phyloP scores from a whole-genome alignment of 1,284 basidiomycete species.

The Pascua sp. region DNA sequence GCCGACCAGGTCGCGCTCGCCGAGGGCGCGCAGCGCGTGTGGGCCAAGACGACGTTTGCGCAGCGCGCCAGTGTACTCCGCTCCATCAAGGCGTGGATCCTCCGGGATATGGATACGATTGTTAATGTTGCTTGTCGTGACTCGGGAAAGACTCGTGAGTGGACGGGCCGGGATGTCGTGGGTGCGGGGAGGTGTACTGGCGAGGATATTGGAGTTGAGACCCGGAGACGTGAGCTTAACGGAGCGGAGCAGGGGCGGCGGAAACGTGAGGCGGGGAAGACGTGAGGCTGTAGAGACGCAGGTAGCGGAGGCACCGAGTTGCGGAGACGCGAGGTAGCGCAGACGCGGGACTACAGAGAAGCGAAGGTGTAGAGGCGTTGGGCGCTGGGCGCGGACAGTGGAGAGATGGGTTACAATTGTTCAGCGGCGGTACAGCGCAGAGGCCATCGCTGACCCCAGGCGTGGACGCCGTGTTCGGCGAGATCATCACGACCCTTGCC shows the following conservation, averaged over 20 bases:
- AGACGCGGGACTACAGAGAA: too few relatives aligned
- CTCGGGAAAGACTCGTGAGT: conserved; percentile 90
- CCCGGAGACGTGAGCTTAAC: not conserved
- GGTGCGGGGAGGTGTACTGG: too few relatives aligned
- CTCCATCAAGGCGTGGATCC: conserved; percentile 83
- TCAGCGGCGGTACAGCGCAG: too few relatives aligned
- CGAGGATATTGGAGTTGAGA: not conserved
- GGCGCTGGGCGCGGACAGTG: too few relatives aligned
- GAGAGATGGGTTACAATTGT: too few relatives aligned
- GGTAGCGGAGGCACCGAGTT: too few relatives aligned
- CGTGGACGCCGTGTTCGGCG: conserved; percentile 82
- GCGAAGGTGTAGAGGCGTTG: too few relatives aligned
- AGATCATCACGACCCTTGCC: conserved; percentile 80
- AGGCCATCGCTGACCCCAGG: conserved; percentile 53
- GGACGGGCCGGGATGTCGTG: not conserved
- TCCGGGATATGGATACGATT: conserved; percentile 69
- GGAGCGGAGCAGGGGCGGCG: too few relatives aligned
- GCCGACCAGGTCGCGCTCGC: conserved; percentile 65
- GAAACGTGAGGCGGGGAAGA: too few relatives aligned
- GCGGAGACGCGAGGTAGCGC: too few relatives aligned
- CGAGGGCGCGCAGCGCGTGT: conserved; percentile 63
- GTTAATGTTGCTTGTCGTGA: conserved; percentile 88
- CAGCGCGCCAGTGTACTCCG: conserved; percentile 75
- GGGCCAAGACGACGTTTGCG: conserved; percentile 69
- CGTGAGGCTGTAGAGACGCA: too few relatives aligned